Percentiles rank a stretch among this genome's conserved stretches.
These are phyloP conservation scores for Stylonectria norvegica DNA, from an alignment of 2,329 filamentous ascomycete species.

Conservation along the genomic window DNA sequence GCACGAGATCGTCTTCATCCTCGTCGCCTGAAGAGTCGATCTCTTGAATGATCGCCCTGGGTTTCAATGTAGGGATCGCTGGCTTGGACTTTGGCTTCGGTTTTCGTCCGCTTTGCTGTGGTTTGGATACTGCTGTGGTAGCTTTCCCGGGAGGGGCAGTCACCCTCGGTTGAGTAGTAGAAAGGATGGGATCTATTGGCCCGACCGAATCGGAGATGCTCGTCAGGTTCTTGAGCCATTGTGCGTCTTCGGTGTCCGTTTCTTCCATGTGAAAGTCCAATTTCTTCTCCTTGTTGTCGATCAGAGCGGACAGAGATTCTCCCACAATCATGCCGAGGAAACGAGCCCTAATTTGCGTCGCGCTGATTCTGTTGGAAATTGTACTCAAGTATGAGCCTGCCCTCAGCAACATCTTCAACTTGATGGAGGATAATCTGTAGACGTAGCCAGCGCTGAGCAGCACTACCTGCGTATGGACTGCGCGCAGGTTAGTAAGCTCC, in stretches of 20 bases:
- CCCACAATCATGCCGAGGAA: slow-evolving; percentile 88
- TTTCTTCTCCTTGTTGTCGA: slow-evolving; percentile 64
- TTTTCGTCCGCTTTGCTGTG: slow-evolving; percentile 19
- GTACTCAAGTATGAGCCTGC: slow-evolving; percentile 71
- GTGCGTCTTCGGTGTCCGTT: slow-evolving; percentile 66
- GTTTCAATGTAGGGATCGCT: slow-evolving; percentile 28
- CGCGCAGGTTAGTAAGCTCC: slow-evolving; percentile 20
- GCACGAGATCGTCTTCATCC: slow-evolving; percentile 65
- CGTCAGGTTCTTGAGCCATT: slow-evolving; percentile 69
- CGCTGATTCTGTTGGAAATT: slow-evolving; percentile 79
- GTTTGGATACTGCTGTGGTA: not conserved
- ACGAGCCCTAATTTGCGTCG: slow-evolving; percentile 70
- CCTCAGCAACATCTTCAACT: slow-evolving; percentile 65
- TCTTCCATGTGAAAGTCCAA: slow-evolving; percentile 86
- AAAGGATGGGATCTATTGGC: slow-evolving; percentile 47
- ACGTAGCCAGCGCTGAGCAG: slow-evolving; percentile 76
- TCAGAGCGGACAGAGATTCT: slow-evolving; percentile 62
- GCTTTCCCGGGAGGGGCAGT: slow-evolving; percentile 5
- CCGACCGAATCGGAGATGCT: slow-evolving; percentile 62
- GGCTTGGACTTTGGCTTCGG: slow-evolving; percentile 29
- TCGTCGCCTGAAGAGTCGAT: slow-evolving; percentile 57
- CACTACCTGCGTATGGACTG: slow-evolving; percentile 75
- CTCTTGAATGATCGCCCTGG: slow-evolving; percentile 60
- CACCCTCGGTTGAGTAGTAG: slow-evolving; percentile 1
- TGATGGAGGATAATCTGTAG: slow-evolving; percentile 61